phyloP scores from a whole-genome alignment of 2,329 filamentous ascomycete species.

The Monosporascus sp. region DNA sequence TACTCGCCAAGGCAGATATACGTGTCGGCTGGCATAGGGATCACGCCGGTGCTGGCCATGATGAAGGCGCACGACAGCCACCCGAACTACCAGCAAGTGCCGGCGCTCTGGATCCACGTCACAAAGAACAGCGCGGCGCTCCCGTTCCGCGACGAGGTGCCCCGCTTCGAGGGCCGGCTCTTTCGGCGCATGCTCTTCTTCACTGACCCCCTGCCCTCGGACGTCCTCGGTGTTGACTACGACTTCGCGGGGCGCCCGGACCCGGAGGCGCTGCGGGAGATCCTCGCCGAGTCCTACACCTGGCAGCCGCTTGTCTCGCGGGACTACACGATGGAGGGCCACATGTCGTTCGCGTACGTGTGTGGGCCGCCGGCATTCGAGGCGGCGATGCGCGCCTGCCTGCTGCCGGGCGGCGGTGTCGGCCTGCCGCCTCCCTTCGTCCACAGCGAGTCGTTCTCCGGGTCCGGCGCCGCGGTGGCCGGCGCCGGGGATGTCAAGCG shows the following conservation, averaged over 20 bases:
- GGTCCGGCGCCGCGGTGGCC: not conserved
- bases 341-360: conserved; percentile 11
- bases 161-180: conserved; percentile 3
- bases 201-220: conserved; percentile 8
- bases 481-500: conserved; percentile 9
- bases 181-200: conserved; percentile 16
- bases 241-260: conserved; percentile 14
- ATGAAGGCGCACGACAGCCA: conserved; percentile 18
- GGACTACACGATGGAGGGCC: conserved; percentile 8
- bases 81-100: conserved; percentile 7
- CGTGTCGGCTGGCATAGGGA: conserved; percentile 19
- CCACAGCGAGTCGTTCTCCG: conserved; percentile 15
- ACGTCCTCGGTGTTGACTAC: conserved; percentile 10
- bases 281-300: conserved; percentile 10
- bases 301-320: conserved; percentile 12
- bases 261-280: conserved; percentile 3
- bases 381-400: conserved; percentile 3
- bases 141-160: conserved; percentile 10
- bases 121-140: conserved; percentile 5
- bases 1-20: conserved; percentile 14
- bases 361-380: conserved; percentile 17
- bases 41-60: conserved; percentile 21
- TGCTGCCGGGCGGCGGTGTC: conserved; percentile 1
- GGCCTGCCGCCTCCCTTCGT: conserved; percentile 8
- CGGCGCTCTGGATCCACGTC: conserved; percentile 19